Evolutionary conservation across 129 eudicot genomes (phyloP).

Genomic region (Gnaphalium uliginosum): DNA sequence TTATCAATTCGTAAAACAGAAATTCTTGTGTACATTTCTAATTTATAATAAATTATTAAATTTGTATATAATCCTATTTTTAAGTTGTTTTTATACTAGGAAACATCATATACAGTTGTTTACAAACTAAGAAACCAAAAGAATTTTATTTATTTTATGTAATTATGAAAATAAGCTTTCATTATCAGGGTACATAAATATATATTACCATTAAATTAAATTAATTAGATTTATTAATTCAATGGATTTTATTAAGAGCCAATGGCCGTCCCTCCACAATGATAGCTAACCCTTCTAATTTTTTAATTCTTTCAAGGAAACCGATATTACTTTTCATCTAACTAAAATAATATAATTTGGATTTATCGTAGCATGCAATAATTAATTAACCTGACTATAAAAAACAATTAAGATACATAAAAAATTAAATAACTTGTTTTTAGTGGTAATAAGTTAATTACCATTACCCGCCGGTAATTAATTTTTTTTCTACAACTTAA

Average conservation of each 20-base stretch:
- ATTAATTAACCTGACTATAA: not conserved
- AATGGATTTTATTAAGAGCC: conserved; percentile 28
- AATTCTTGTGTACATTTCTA: too few relatives aligned
- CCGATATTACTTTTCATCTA: conserved; percentile 9
- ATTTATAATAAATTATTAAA: not conserved
- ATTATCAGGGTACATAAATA: not conserved
- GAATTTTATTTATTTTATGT: not conserved
- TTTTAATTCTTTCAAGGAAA: not conserved
- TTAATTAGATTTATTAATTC: too few relatives aligned
- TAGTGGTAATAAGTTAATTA: too few relatives aligned
- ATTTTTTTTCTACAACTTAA: too few relatives aligned
- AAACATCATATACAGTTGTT: conserved; percentile 27
- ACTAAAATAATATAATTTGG: not conserved
- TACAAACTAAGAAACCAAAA: conserved; percentile 34
- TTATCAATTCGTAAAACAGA: too few relatives aligned
- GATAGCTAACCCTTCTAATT: not conserved
- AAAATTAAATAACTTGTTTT: too few relatives aligned
- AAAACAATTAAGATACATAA: not conserved
- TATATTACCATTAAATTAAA: not conserved
- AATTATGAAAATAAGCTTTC: not conserved
- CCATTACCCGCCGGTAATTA: too few relatives aligned
- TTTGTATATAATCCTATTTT: not conserved
- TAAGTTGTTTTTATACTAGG: conserved; percentile 1
- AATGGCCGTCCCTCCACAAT: conserved; percentile 35
- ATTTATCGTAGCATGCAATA: not conserved